These are phyloP conservation scores for Claviceps maximensis DNA, from an alignment of 2,329 filamentous ascomycete genomes.

Conservation along the genomic window DNA sequence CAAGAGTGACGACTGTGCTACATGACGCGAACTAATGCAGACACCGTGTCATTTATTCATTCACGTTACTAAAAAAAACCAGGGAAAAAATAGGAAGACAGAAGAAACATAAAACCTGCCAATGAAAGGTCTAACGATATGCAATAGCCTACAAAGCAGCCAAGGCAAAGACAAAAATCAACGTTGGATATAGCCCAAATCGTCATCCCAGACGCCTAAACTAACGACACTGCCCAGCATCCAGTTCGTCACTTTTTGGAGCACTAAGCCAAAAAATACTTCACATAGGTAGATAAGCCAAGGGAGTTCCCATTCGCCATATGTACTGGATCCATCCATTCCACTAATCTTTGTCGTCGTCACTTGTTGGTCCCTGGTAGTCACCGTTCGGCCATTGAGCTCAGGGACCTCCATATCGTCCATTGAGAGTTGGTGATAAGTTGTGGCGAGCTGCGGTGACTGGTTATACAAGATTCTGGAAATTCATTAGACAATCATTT, in stretches of 20 bases:
- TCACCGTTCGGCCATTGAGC: not conserved
- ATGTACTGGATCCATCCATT: not conserved
- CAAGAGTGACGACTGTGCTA: not conserved
- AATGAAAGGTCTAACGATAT: not conserved
- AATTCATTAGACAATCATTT: slow-evolving; percentile 77
- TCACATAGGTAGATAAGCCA: not conserved
- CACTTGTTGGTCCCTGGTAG: not conserved
- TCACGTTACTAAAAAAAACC: not conserved
- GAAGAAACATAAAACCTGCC: not conserved
- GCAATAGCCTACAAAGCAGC: not conserved
- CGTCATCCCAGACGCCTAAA: slow-evolving; percentile 18
- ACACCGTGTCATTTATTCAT: not conserved
- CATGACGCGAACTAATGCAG: not conserved
- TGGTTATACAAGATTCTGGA: not conserved
- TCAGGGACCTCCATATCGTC: not conserved
- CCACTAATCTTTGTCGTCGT: not conserved
- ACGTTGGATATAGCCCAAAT: slow-evolving; percentile 14
- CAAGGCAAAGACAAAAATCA: not conserved
- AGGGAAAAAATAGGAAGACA: not conserved
- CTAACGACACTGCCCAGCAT: slow-evolving; percentile 13
- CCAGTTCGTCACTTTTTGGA: not conserved
- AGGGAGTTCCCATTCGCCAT: not conserved
- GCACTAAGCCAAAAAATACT: not conserved
- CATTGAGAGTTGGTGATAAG: not conserved
- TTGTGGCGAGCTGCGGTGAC: not conserved